Evolutionary conservation across 345 rosid species (phyloP).

Genomic region (Heritiera fomes): DNA sequence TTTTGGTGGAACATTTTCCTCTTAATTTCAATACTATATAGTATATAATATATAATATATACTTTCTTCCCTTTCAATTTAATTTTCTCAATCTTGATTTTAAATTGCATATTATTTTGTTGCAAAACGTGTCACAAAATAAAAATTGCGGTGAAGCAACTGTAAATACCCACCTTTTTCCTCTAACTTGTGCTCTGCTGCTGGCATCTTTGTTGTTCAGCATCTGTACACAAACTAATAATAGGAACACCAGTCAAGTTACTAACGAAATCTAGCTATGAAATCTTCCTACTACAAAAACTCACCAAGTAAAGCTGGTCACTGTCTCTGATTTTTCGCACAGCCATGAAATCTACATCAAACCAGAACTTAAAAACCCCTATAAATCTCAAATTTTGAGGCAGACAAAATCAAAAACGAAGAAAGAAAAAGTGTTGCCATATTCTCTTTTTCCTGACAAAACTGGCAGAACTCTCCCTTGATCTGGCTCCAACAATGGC

Average conservation of each 20-base stretch:
- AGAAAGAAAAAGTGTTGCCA: neutral
- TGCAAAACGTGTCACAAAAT: too few species aligned
- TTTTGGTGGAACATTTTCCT: too few species aligned
- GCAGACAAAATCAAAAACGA: neutral
- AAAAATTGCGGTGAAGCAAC: too few species aligned
- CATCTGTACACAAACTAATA: neutral
- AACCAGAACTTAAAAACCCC: neutral
- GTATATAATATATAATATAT: too few species aligned
- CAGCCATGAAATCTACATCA: neutral
- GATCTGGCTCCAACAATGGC: constrained; percentile 22
- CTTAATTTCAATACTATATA: too few species aligned
- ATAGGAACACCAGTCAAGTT: neutral
- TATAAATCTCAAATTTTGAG: neutral
- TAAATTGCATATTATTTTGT: too few species aligned
- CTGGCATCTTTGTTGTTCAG: too few species aligned
- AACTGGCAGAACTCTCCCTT: neutral
- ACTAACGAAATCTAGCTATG: neutral
- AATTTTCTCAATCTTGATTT: too few species aligned
- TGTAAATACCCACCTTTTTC: too few species aligned
- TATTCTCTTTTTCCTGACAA: neutral
- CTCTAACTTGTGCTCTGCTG: too few species aligned
- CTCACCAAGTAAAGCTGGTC: neutral
- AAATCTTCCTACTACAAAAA: neutral
- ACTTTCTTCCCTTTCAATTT: too few species aligned
- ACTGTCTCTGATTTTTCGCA: neutral